Percentiles rank a stretch among this genome's conserved stretches.
phyloP scores from a whole-genome alignment of 2,329 filamentous ascomycete species.

The Helicocarpus griseus region DNA sequence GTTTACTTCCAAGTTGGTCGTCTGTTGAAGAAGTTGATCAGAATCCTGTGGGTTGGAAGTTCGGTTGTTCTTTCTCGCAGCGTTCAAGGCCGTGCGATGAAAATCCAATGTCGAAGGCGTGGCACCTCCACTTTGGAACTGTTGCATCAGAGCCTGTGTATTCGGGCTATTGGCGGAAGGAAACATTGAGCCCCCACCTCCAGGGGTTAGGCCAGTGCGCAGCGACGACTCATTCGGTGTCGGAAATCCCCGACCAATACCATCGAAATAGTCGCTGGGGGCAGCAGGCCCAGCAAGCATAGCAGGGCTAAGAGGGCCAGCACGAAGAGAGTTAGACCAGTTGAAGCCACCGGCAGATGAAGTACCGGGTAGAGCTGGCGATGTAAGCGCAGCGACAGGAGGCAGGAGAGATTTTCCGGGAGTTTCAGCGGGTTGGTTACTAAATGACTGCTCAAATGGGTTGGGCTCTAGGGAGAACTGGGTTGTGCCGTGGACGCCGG shows the following conservation, averaged over 20 bases:
- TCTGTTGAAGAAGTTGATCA: conserved; percentile 26
- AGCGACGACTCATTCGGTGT: conserved; percentile 95
- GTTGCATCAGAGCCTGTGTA: conserved; percentile 71
- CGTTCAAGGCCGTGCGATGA: conserved; percentile 81
- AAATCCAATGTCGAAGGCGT: conserved; percentile 91
- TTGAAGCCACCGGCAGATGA: conserved; percentile 60
- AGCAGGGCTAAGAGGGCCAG: conserved; percentile 87
- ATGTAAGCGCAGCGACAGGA: conserved; percentile 81
- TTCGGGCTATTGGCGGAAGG: conserved; percentile 75
- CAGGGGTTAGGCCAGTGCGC: conserved; percentile 82
- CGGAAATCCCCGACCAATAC: conserved; percentile 72
- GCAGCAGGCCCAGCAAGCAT: conserved; percentile 79
- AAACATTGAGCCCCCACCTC: conserved; percentile 95
- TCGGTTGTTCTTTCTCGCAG: conserved; percentile 50
- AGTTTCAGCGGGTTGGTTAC: conserved; percentile 59
- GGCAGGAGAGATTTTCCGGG: conserved; percentile 75
- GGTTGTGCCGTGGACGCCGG: conserved; percentile 43
- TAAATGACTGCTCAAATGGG: conserved; percentile 94
- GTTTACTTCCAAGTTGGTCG: conserved; percentile 36
- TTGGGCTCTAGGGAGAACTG: conserved; percentile 66
- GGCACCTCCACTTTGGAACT: conserved; percentile 67
- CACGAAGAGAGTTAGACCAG: conserved; percentile 81
- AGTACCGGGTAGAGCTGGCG: conserved; percentile 71
- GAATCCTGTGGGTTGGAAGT: conserved; percentile 35
- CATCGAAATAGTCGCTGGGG: conserved; percentile 80